Evolutionary conservation across 805 yeast species (phyloP), one percentile per base, ranked within the genome.

Genomic region (Candida jianshihensis): DNA sequence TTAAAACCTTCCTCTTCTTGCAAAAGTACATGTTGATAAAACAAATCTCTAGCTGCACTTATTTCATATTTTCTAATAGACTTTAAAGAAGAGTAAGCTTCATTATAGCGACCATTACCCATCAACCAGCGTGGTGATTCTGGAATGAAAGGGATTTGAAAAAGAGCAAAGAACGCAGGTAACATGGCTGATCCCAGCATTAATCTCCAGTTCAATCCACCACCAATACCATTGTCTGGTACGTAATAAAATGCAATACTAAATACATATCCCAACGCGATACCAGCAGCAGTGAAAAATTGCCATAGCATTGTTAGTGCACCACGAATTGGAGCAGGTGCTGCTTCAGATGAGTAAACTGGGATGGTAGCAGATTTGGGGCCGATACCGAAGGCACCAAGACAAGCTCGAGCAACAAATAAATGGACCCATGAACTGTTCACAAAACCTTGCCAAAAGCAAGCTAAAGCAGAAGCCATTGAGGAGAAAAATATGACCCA

Each of bases 91-190:
- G 64, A 65, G 50, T 59, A 78, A 3, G 84, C 81, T 2, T 78
- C 85, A 6, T 13, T 25, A 48, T 77, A 82, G 47, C 81, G 66
- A 5, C 66, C 77, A 53, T 77, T 76, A 59, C 83, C 85, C 82
- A 80, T 76, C 41, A 78, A 64, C 87, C 87, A 80, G 59, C 85
- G 68, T 30, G 88, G 88, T 4, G 84, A 77, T 51, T 80, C 88
- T 7, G 87, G 86, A 41, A 80, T 78, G 51, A 72, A 76, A 25
- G 78, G 80, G 33, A 80, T 71, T 55, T 78, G 86, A 38, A 63
- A 48, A 40, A 74, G 59, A 7, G 80, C 81, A 38, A 74, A 53
- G 30, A 77, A 48, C 1, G 88, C 85, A 1, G 87, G 87, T 26
- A 80, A 59, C 64, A 73, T 66, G 6, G 86, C 87, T 17, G 79